Evolutionary conservation across 106 monocot genomes (phyloP).

Genomic region (Amphibolis antarctica): DNA sequence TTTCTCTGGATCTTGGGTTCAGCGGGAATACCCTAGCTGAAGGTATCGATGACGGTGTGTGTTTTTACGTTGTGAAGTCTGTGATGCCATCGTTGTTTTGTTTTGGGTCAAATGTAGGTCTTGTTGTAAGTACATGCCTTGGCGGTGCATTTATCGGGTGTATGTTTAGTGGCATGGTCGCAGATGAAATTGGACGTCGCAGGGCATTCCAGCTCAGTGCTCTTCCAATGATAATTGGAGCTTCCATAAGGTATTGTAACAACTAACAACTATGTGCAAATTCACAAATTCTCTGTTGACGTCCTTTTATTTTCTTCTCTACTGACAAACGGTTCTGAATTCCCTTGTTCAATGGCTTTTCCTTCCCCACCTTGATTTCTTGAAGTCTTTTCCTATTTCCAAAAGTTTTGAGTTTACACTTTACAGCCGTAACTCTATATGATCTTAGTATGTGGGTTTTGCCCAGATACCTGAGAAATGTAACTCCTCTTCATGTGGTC

Average conservation of each 20-base stretch:
- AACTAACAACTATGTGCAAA: too few species aligned
- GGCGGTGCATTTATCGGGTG: slow-evolving; percentile 86
- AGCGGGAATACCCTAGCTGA: slow-evolving; percentile 74
- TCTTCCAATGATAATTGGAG: slow-evolving; percentile 81
- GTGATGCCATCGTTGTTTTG: not conserved
- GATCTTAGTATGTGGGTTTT: too few species aligned
- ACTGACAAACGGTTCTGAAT: too few species aligned
- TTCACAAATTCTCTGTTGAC: too few species aligned
- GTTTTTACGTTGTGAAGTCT: not conserved
- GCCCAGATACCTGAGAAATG: too few species aligned
- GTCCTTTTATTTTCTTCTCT: too few species aligned
- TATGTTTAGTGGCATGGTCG: slow-evolving; percentile 78
- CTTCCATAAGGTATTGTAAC: slow-evolving; percentile 47
- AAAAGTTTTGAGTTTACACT: too few species aligned
- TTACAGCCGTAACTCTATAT: too few species aligned
- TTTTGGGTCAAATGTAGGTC: slow-evolving; percentile 31
- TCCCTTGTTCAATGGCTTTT: too few species aligned
- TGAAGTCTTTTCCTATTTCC: too few species aligned
- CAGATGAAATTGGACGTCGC: slow-evolving; percentile 75
- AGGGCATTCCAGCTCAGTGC: slow-evolving; percentile 88
- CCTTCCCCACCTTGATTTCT: too few species aligned
- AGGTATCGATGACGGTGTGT: slow-evolving; percentile 22
- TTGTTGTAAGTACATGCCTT: slow-evolving; percentile 93
- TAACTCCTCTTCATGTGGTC: too few species aligned
- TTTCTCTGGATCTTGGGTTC: slow-evolving; percentile 83